Evolutionary conservation across 352 stramenopile genomes (phyloP), one percentile per base, ranked within the genome.

Genomic region (Globisporangium acanthophoron): DNA sequence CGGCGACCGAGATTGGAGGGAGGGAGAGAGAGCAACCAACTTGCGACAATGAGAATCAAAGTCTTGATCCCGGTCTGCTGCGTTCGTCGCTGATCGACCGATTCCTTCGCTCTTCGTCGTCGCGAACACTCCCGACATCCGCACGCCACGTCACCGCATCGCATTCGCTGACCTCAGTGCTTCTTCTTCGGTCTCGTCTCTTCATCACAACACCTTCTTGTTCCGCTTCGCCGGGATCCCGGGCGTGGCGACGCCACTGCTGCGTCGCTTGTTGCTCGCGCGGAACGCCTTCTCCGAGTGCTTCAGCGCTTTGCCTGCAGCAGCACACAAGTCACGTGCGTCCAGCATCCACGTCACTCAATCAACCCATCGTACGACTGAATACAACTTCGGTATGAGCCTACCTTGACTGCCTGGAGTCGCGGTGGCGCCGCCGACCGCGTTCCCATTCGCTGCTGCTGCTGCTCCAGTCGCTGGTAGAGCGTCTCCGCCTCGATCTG

Each of bases 221-320:
- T 82, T 84, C 11, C 76, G 73, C 49, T 87, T 87, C 3, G 76
- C 69, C 16, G 76, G 64, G 44, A 80, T 62, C 3, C 60, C 73
- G 15, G 60, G 62, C 16, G 50, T 66, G 0, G 43, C 47, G 16
- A 4, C 18, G n/a, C 61, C 70, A 5, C 52, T 45, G n/a, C 64
- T 69, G 45, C 72, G 76, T 44, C 73, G 70, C 54, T 87, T 87
- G 43, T 59, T 76, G 47, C 64, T 66, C 31, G 64, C 55, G 0
- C 73, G 76, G 44, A 73, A 64, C 16, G 68, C 66, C 40, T 87
- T 85, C 65, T 87, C 76, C 21, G 76, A 74, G 50, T 78, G 64
- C 56, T 82, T 87, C 2, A 77, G 65, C 31, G 67, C 66, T 64
- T 85, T 87, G 29, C 76, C 76, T 81, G 51, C 16, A 4, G 29